These are phyloP conservation scores for Cinnamomum micranthum DNA, from an alignment of 164 flowering plant genomes.

Conservation along the genomic window DNA sequence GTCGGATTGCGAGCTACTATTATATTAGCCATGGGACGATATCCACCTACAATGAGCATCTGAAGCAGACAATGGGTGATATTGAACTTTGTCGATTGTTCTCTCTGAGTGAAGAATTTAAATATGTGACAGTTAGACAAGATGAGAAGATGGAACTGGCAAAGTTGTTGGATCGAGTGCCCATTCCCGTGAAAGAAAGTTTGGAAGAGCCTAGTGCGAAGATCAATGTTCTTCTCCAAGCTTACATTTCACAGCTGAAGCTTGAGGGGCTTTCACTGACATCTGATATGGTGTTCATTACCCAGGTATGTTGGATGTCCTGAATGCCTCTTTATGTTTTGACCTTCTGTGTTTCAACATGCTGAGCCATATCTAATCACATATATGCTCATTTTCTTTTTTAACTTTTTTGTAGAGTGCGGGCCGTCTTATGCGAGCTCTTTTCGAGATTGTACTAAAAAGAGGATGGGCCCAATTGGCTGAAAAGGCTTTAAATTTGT, in stretches of 20 bases:
- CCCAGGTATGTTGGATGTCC: constrained; percentile 58
- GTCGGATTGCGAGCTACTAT: constrained; percentile 96
- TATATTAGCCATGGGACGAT: constrained; percentile 91
- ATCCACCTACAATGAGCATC: constrained; percentile 85
- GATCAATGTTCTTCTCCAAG: constrained; percentile 94
- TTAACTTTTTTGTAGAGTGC: constrained; percentile 60
- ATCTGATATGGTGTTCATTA: constrained; percentile 94
- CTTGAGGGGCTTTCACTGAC: constrained; percentile 93
- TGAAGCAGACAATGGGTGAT: constrained; percentile 97
- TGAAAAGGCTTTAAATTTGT: constrained; percentile 92
- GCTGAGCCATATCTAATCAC: neutral
- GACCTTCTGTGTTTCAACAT: neutral
- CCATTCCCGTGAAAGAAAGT: constrained; percentile 93
- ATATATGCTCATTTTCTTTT: neutral
- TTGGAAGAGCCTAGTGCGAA: constrained; percentile 97
- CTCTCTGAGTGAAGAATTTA: constrained; percentile 97
- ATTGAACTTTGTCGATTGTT: constrained; percentile 91
- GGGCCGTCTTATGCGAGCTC: constrained; percentile 90
- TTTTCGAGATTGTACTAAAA: constrained; percentile 89
- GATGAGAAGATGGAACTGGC: constrained; percentile 98
- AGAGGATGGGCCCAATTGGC: constrained; percentile 96
- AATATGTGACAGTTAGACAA: constrained; percentile 92
- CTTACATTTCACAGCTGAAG: constrained; percentile 92
- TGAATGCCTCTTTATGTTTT: constrained; percentile 1
- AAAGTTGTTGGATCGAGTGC: constrained; percentile 93